Evolutionary conservation across 176 grass and related monocot genomes (phyloP).

Genomic region (Aegilops speltoides): DNA sequence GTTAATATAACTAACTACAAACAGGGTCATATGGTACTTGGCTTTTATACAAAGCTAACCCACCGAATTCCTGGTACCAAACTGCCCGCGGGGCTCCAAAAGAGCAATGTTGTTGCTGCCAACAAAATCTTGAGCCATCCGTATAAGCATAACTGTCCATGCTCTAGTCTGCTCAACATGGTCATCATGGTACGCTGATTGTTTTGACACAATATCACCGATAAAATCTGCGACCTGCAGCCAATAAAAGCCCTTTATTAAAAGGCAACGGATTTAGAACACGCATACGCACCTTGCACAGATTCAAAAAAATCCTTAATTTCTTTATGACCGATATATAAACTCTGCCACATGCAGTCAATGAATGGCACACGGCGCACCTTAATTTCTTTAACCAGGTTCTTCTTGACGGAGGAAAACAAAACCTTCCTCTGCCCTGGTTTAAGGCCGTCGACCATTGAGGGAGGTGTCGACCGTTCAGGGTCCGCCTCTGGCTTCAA

Average conservation of each 20-base stretch:
- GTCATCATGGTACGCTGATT: conserved; percentile 37
- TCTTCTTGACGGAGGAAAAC: background rate
- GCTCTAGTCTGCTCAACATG: conserved; percentile 39
- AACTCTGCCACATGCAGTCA: conserved; percentile 44
- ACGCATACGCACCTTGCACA: too few species aligned
- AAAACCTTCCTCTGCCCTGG: background rate
- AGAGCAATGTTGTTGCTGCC: conserved; percentile 60
- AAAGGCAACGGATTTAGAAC: too few species aligned
- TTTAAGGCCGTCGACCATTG: background rate
- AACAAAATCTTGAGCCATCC: conserved; percentile 61
- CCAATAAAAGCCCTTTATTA: too few species aligned
- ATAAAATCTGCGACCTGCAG: too few species aligned
- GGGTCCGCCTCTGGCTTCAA: too few species aligned
- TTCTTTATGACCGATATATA: background rate
- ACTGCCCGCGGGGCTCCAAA: conserved; percentile 47
- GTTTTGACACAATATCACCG: conserved; percentile 30
- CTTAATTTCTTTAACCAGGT: conserved; percentile 28
- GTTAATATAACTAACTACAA: too few species aligned
- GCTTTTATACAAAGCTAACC: background rate
- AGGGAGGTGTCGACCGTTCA: background rate
- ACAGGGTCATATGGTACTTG: background rate
- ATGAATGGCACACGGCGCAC: background rate
- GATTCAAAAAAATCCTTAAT: too few species aligned
- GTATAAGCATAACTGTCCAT: conserved; percentile 19
- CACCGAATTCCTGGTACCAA: conserved; percentile 51